Conservation (phyloP, 345 rosid genomes). For the Boechera stricta region DNA sequence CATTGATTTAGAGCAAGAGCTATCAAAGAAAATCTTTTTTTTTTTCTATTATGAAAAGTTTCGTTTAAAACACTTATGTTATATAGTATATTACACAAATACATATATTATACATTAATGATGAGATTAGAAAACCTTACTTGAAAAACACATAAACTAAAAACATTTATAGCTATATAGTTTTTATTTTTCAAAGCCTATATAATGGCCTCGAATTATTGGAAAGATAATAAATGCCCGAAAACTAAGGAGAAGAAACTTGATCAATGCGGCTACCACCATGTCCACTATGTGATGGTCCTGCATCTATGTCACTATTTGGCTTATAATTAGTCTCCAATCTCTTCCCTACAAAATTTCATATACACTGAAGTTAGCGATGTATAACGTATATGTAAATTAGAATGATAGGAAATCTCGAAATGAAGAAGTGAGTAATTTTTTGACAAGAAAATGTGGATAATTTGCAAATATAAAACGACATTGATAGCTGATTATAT, state of each 20-base stretch:
- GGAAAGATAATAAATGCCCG: not conserved
- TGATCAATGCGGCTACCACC: conserved; percentile 20
- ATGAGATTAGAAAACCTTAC: not conserved
- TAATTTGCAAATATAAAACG: not conserved
- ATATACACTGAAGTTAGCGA: not conserved
- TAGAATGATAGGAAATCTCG: not conserved
- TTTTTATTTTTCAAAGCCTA: not conserved
- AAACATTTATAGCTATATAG: not conserved
- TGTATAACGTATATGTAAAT: not conserved
- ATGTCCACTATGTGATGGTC: conserved; percentile 30
- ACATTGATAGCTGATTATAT: not conserved
- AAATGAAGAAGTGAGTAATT: not conserved
- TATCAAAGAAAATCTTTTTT: no score
- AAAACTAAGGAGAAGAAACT: conserved; percentile 13
- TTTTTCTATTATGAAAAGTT: no score
- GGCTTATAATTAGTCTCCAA: not conserved
- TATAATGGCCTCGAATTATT: not conserved
- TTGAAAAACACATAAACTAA: not conserved
- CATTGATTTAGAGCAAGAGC: not conserved
- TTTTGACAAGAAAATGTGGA: not conserved
- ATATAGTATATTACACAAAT: not conserved
- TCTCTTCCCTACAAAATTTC: not conserved
- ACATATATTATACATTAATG: not conserved
- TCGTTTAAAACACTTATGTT: not conserved
- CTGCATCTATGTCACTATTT: conserved; percentile 5